phyloP scores from a whole-genome alignment of 2,329 filamentous ascomycete species.

The Exserohilum turcica region DNA sequence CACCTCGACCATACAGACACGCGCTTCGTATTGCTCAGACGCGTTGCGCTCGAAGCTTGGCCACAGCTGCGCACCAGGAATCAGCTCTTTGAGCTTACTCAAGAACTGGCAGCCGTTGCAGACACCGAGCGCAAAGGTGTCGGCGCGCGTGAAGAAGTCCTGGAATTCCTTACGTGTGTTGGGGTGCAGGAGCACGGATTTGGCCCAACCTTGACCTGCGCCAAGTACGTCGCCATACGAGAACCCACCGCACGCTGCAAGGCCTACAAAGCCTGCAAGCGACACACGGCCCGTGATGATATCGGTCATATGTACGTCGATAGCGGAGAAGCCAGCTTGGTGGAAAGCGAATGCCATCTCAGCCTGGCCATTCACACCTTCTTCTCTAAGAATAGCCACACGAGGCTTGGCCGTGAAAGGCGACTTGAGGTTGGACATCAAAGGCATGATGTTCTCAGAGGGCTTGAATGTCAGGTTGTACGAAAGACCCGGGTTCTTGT shows the following conservation, averaged over 20 bases:
- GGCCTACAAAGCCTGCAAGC: conserved; percentile 79
- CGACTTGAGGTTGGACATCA: conserved; percentile 66
- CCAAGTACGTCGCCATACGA: conserved; percentile 92
- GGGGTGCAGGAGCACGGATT: conserved; percentile 84
- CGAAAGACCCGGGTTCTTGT: conserved; percentile 78
- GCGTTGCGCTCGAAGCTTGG: conserved; percentile 84
- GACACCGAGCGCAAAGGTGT: conserved; percentile 91
- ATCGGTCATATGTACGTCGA: conserved; percentile 97
- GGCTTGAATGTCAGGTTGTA: conserved; percentile 84
- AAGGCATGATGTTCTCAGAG: conserved; percentile 73
- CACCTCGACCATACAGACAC: conserved; percentile 83
- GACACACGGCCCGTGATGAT: conserved; percentile 78
- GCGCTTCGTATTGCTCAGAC: conserved; percentile 87
- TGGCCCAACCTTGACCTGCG: conserved; percentile 96
- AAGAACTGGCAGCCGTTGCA: conserved; percentile 99
- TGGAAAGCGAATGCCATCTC: conserved; percentile 98
- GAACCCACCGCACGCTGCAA: conserved; percentile 96
- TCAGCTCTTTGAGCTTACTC: conserved; percentile 78
- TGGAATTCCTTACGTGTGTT: conserved; percentile 78
- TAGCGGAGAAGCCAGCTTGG: conserved; percentile 84
- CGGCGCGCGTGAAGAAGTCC: conserved; percentile 81
- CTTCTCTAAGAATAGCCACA: conserved; percentile 92
- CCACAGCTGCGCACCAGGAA: conserved; percentile 82
- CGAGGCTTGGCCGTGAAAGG: conserved; percentile 68
- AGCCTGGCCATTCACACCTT: conserved; percentile 93